Evolutionary conservation across 192 early-diverging fungal genomes (phyloP), one percentile per base, ranked within the genome.

Genomic region (Entomortierella beljakovae): DNA sequence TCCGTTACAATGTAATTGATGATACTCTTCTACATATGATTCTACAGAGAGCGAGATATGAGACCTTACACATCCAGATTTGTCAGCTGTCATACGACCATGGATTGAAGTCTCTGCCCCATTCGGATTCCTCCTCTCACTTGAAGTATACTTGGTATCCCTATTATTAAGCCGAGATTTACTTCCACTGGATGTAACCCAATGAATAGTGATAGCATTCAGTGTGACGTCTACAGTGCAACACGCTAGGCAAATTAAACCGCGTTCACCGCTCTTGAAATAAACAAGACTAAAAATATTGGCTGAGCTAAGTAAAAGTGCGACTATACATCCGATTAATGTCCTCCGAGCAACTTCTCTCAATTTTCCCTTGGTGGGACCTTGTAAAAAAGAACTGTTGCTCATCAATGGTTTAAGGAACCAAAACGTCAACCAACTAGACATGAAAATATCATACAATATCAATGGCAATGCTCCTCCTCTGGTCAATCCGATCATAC

Each of bases 181-280:
- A n/a, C n/a, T n/a, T 43, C 63, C 63, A 25, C 63, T 48, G 6
- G 63, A 65, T 16, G 70, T 81, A 15, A 84, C 83, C 83, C 83
- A 84, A 52, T 81, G 80, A 34, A 84, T 64, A 13, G 80, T 77
- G 16, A 54, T 49, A 11, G 73, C 64, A 50, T 81, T 84, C n/a
- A 84, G 43, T 1, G 80, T 81, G 0, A 84, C 83, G 57, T 84
- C 83, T 9, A 81, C 58, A 25, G 70, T 70, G 54, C 83, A 84
- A 31, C 68, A 79, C 6, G 80, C 62, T 33, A 84, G 54, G 50
- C 83, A 84, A 10, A 81, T 40, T n/a, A 81, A 53, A 23, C 83
- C 83, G 22, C 72, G 62, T 51, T 84, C 80, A 20, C 51, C 31
- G 2, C 83, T 80, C 33, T 70, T 32, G 20, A 71, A 61, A 23